Base-by-base conservation (phyloP, 306 rosid species). In the Begonia peltatifolia region DNA sequence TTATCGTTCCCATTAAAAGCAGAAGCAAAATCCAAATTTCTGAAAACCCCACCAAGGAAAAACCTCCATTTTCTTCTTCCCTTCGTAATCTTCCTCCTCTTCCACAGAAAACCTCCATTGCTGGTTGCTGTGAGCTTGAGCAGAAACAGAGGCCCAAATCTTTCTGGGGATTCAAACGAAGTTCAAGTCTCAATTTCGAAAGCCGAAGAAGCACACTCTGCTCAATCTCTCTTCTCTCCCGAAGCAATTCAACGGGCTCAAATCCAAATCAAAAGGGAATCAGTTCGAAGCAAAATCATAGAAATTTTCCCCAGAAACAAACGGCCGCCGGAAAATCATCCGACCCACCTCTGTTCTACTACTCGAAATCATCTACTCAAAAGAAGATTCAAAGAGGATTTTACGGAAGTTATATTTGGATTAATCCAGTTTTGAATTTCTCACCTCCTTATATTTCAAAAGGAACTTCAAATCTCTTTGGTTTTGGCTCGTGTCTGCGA, bases 131-230 rank as follows among this genome's bases (percentile, higher is more conserved):
- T 73, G 47, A 52, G 17, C 8, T 50, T 67, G 50, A 80, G 78
- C 65, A 72, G 48, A 80, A 77, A 58, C 75, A 67, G 46, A 20
- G 46, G 47, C 68, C 84, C 42, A 85, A 68, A 68, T 79, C 96
- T 12, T 92, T 86, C 56, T 92, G 94, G 99, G 87, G 94, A 44
- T 86, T 81, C 72, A 76, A 71, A 41, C 86, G 96, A 79, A 92
- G 96, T 41, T 75, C 42, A 49, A 92, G 99, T 70, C 76, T 92
- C 25, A 86, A 83, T 41, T 73, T 69, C 62, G 93, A 81, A 47
- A 68, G 58, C 50, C 83, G 70, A 74, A 79, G 70, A 54, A 63
- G 65, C 15, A 55, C 73, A 50, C 65, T 65, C 22, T 63, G 69
- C 44, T 73, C 94, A 8, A 47, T 69, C 14, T 84, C 92, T 7